A percentile compares a stretch with the other conserved stretches of the same genome.
These are phyloP conservation scores for Ogataea methanolica DNA, from an alignment of 805 yeast species.

Conservation along the genomic window DNA sequence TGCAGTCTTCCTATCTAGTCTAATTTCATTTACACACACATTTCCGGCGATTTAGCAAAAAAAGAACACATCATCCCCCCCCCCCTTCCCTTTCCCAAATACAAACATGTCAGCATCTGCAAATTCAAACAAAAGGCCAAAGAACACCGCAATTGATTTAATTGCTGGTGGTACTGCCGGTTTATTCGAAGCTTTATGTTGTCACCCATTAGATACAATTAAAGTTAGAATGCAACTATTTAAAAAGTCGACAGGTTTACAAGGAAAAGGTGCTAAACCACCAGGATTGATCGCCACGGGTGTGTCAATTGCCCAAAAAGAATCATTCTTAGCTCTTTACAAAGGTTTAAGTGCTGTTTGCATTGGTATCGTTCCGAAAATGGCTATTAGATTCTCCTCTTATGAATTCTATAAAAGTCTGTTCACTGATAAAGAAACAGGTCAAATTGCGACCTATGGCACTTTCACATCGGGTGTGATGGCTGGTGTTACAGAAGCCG, in stretches of 20 bases:
- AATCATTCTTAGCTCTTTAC: constrained; percentile 81
- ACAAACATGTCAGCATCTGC: constrained; percentile 19
- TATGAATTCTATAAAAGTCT: constrained; percentile 81
- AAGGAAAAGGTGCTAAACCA: constrained; percentile 43
- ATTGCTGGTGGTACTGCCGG: constrained; percentile 98
- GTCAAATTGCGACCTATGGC: constrained; percentile 63
- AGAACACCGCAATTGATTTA: constrained; percentile 55
- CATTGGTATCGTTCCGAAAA: constrained; percentile 95
- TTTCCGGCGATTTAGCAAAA: too few relatives aligned
- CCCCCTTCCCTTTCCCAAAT: not conserved
- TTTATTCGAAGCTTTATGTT: constrained; percentile 91
- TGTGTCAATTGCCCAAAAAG: constrained; percentile 66
- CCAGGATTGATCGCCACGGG: constrained; percentile 90
- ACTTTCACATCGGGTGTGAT: constrained; percentile 93
- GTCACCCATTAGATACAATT: constrained; percentile 97
- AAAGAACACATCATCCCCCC: too few relatives aligned
- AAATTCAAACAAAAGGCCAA: constrained; percentile 21
- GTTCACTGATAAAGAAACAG: constrained; percentile 55
- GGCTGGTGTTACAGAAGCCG: constrained; percentile 96
- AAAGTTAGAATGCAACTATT: constrained; percentile 96
- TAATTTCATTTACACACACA: too few relatives aligned
- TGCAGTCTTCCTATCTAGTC: too few relatives aligned
- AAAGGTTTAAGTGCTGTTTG: constrained; percentile 97
- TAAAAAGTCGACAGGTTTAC: constrained; percentile 52
- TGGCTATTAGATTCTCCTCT: constrained; percentile 95